Percentiles rank a stretch among this genome's conserved stretches.
Evolutionary conservation across 768 basidiomycete species (phyloP).

Genomic region (Tremella yokohamensis): DNA sequence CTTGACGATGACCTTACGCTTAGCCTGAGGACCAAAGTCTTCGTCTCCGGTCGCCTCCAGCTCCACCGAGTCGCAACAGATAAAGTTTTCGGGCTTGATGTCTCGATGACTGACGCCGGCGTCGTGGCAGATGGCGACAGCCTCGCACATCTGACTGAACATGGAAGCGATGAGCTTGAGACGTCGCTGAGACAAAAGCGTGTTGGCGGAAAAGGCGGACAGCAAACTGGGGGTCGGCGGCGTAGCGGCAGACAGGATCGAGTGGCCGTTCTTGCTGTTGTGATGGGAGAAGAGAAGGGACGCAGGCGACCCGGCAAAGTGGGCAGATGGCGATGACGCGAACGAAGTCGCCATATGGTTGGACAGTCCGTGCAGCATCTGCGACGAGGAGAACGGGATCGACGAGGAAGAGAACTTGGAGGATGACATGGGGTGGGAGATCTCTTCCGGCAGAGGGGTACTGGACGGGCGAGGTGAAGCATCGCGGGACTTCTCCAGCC

Average conservation of each 20-base stretch:
- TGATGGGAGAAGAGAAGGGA: constrained; percentile 44
- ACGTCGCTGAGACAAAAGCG: constrained; percentile 79
- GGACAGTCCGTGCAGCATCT: constrained; percentile 33
- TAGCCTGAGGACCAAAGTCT: constrained; percentile 55
- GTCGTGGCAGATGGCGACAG: constrained; percentile 88
- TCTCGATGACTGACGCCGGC: constrained; percentile 90
- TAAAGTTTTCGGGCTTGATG: constrained; percentile 93
- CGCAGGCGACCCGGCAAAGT: constrained; percentile 29
- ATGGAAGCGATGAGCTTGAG: constrained; percentile 91
- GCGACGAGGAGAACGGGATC: constrained; percentile 48
- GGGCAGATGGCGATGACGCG: constrained; percentile 35
- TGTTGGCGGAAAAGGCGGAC: constrained; percentile 68
- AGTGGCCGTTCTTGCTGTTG: constrained; percentile 23
- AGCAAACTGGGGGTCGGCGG: constrained; percentile 93
- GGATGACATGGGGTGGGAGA: constrained; percentile 38
- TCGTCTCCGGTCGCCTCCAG: constrained; percentile 43
- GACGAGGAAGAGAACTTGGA: constrained; percentile 49
- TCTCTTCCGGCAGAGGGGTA: constrained; percentile 33
- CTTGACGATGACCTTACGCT: constrained; percentile 91
- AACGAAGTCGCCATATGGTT: constrained; percentile 35
- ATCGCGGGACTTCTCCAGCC: constrained; percentile 92
- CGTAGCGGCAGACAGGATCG: constrained; percentile 24
- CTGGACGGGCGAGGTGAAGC: constrained; percentile 41
- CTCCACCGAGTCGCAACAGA: constrained; percentile 51
- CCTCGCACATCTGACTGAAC: constrained; percentile 99